A percentile compares a stretch with the other conserved stretches of the same genome.
phyloP scores from a whole-genome alignment of 495 filamentous ascomycete species.

The Glarea lozoyensis region DNA sequence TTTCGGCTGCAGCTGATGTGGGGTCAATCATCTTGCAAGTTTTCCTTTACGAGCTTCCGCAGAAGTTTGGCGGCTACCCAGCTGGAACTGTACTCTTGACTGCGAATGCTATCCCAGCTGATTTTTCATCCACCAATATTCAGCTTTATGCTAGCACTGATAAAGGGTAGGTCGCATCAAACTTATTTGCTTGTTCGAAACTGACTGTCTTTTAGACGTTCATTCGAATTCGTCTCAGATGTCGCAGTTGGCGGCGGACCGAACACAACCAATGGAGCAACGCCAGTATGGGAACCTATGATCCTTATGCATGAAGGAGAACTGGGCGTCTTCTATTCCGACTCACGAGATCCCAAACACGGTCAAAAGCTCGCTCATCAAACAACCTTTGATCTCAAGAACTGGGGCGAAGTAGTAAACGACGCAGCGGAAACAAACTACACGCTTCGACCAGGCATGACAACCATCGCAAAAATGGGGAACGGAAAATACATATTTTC shows the following conservation, averaged over 20 bases:
- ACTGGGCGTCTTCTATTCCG: slow-evolving; percentile 57
- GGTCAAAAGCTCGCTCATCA: slow-evolving; percentile 61
- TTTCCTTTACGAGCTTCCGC: slow-evolving; percentile 49
- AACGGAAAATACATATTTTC: slow-evolving; percentile 7
- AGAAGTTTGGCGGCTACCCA: slow-evolving; percentile 42
- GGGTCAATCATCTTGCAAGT: slow-evolving; percentile 44
- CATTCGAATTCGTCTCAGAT: slow-evolving; percentile 55
- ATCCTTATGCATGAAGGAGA: slow-evolving; percentile 44
- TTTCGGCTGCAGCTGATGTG: slow-evolving; percentile 49
- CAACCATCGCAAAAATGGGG: slow-evolving; percentile 25
- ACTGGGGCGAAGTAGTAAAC: slow-evolving; percentile 48
- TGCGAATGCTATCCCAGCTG: slow-evolving; percentile 3
- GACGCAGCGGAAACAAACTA: slow-evolving; percentile 51
- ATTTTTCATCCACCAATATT: slow-evolving; percentile 35
- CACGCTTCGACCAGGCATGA: slow-evolving; percentile 56
- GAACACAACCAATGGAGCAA: slow-evolving; percentile 46
- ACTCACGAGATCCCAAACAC: slow-evolving; percentile 52
- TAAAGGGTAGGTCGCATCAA: slow-evolving; percentile 12
- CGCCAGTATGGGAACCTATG: slow-evolving; percentile 64
- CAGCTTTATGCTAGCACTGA: slow-evolving; percentile 56
- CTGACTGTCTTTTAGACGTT: slow-evolving; percentile 27
- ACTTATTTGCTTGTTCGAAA: neutral
- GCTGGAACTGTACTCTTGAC: slow-evolving; percentile 54
- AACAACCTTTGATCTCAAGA: slow-evolving; percentile 40
- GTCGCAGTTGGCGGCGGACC: slow-evolving; percentile 47